phyloP scores from a whole-genome alignment of 345 rosid genomes.

The Syzygium aqueum region DNA sequence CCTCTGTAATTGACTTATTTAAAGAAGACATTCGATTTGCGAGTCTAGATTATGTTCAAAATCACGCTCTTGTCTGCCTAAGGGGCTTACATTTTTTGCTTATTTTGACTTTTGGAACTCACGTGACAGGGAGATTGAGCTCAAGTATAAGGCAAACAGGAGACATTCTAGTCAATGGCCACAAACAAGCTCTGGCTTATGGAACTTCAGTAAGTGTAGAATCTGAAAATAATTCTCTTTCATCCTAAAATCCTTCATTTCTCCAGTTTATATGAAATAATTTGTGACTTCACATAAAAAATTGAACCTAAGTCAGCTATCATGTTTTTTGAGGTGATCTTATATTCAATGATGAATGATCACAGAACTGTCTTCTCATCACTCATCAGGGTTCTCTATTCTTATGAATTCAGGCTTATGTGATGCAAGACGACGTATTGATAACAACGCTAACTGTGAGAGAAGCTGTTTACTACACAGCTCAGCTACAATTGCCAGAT shows the following conservation, averaged over 20 bases:
- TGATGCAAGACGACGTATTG: neutral
- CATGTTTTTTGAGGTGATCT: neutral
- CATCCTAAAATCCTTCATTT: neutral
- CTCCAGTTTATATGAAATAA: neutral
- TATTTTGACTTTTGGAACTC: neutral
- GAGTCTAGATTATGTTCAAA: neutral
- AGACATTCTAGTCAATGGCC: constrained; percentile 42
- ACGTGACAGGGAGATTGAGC: constrained; percentile 33
- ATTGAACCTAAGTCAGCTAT: neutral
- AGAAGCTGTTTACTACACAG: constrained; percentile 46
- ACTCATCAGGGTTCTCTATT: neutral
- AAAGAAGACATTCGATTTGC: neutral
- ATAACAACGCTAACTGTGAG: neutral
- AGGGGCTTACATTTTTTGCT: neutral
- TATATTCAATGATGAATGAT: neutral
- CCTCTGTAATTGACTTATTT: neutral
- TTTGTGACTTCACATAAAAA: neutral
- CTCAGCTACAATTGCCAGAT: constrained; percentile 40
- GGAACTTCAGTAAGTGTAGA: constrained; percentile 37
- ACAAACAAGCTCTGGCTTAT: constrained; percentile 24
- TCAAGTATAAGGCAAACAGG: constrained; percentile 30
- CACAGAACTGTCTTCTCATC: neutral
- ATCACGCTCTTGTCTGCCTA: neutral
- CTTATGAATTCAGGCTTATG: constrained; percentile 5
- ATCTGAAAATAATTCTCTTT: neutral